Conservation (phyloP, 495 filamentous ascomycete genomes). For the Penicillium coprophilum region DNA sequence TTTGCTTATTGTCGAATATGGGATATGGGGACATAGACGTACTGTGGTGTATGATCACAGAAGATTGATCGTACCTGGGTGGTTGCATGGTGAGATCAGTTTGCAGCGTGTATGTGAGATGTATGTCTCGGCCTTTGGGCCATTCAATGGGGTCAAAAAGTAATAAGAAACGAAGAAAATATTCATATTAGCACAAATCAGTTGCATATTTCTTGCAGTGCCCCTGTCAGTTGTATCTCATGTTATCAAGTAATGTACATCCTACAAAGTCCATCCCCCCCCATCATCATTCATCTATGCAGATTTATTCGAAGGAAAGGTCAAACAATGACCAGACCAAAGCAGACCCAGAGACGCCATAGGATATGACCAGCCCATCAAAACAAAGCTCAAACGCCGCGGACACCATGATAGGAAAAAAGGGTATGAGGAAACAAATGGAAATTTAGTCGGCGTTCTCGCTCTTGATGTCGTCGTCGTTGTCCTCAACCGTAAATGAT, state of each 20-base stretch:
- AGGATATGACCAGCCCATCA: constrained; percentile 8
- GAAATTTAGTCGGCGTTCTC: constrained; percentile 26
- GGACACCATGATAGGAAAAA: constrained; percentile 19
- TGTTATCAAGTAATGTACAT: constrained; percentile 36
- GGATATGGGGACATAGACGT: too few relatives aligned
- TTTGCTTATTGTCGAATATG: too few relatives aligned
- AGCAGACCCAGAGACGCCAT: constrained; percentile 30
- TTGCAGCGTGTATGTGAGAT: background rate
- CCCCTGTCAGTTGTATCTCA: constrained; percentile 17
- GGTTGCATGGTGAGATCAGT: background rate
- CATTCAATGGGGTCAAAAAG: background rate
- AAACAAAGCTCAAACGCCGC: constrained; percentile 22
- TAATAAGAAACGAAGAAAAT: background rate
- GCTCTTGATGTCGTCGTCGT: constrained; percentile 32
- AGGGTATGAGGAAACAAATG: constrained; percentile 8
- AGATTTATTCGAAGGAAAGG: constrained; percentile 19
- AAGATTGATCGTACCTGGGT: too few relatives aligned
- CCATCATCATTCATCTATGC: constrained; percentile 36
- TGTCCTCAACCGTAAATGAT: constrained; percentile 33
- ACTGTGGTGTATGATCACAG: too few relatives aligned
- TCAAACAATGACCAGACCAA: constrained; percentile 11
- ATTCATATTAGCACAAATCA: background rate
- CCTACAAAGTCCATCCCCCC: constrained; percentile 17
- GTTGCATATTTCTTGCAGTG: constrained; percentile 11
- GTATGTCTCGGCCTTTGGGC: background rate